Percentiles rank a stretch among this genome's conserved stretches.
Conservation (phyloP, 75 land plant genomes). For the Pinus albicaulis region DNA sequence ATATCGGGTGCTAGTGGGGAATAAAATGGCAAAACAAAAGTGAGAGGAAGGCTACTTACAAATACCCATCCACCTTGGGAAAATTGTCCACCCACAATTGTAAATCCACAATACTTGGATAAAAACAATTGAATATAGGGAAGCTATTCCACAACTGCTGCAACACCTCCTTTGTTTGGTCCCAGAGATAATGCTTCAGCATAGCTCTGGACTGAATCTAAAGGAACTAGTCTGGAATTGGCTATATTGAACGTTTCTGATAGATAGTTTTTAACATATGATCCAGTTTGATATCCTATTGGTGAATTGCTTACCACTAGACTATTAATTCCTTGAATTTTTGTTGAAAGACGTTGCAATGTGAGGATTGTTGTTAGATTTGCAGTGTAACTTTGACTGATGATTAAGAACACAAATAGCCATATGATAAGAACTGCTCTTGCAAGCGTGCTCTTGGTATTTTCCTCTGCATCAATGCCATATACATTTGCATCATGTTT, state of each 20-base stretch:
- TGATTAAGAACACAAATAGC: conserved; percentile 84
- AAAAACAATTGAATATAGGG: conserved; percentile 81
- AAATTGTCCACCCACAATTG: conserved; percentile 71
- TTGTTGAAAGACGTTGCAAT: conserved; percentile 61
- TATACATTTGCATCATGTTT: no score
- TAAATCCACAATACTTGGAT: conserved; percentile 65
- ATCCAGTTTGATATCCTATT: conserved; percentile 77
- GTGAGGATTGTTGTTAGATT: conserved; percentile 80
- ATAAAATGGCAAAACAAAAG: neutral
- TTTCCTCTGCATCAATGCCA: conserved; percentile 40
- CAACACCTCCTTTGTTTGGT: conserved; percentile 75
- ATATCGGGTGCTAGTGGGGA: conserved; percentile 83
- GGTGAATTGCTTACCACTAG: conserved; percentile 55
- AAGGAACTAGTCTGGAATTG: conserved; percentile 61
- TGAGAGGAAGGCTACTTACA: conserved; percentile 44
- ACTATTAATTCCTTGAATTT: conserved; percentile 73
- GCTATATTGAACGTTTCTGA: conserved; percentile 50
- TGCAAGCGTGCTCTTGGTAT: conserved; percentile 68
- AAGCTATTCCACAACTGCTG: conserved; percentile 82
- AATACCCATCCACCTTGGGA: conserved; percentile 91
- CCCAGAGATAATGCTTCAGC: conserved; percentile 63
- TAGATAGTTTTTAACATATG: conserved; percentile 73
- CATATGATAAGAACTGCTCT: conserved; percentile 80
- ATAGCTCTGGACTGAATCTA: conserved; percentile 46
- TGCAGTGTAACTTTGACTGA: conserved; percentile 83